A percentile compares a stretch with the other conserved stretches of the same genome.
Evolutionary conservation across 2,329 filamentous ascomycete genomes (phyloP).

Genomic region (Epichloe bromicola): DNA sequence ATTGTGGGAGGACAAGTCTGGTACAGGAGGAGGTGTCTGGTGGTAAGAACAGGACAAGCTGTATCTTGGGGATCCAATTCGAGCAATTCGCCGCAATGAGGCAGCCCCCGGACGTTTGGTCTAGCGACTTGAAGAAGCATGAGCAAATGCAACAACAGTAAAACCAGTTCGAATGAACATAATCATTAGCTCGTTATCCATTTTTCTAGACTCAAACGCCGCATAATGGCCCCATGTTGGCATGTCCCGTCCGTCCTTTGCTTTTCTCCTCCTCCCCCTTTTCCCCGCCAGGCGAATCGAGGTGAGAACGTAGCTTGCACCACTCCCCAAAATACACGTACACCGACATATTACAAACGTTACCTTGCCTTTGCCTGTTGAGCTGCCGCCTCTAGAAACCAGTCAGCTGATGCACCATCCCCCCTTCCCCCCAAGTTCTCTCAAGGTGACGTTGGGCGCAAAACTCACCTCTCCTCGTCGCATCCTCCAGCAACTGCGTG

Average conservation of each 20-base stretch:
- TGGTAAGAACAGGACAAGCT: slow-evolving; percentile 15
- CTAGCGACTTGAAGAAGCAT: background rate
- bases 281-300: background rate
- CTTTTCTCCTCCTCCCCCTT: background rate
- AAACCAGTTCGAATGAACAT: background rate
- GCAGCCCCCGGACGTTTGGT: background rate
- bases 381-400: slow-evolving; percentile 37
- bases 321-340: background rate
- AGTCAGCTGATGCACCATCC: background rate
- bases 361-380: slow-evolving; percentile 44
- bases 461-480: slow-evolving; percentile 64
- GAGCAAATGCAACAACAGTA: background rate
- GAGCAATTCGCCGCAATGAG: background rate
- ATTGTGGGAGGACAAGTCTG: slow-evolving; percentile 27
- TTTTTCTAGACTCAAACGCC: slow-evolving; percentile 3
- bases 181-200: background rate
- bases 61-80: slow-evolving; percentile 4
- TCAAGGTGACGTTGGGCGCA: background rate
- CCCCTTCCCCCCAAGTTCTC: no score
- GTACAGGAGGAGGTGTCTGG: slow-evolving; percentile 25
- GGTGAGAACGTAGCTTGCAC: background rate
- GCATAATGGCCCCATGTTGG: background rate
- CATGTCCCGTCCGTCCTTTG: background rate
- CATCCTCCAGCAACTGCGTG: slow-evolving; percentile 77
- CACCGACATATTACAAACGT: background rate